phyloP scores from a whole-genome alignment of 768 basidiomycete genomes.

The Phylloporus sp. region DNA sequence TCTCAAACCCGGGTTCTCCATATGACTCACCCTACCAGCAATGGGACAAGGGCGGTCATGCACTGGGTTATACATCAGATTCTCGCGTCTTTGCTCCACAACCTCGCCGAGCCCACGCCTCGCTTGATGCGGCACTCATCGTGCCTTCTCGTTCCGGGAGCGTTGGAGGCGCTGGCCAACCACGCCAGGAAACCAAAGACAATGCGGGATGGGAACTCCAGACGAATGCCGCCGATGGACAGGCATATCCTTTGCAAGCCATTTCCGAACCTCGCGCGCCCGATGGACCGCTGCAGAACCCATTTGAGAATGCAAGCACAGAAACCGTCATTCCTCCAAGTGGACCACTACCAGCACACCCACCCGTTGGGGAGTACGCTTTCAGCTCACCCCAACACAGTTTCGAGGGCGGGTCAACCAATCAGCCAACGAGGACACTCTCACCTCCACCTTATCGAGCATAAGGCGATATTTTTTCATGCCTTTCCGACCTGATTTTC shows the following conservation, averaged over 20 bases:
- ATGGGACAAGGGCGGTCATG: conserved; percentile 49
- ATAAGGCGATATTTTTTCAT: neutral
- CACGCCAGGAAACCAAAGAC: conserved; percentile 29
- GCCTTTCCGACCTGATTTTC: neutral
- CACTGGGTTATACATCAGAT: conserved; percentile 44
- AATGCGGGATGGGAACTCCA: conserved; percentile 29
- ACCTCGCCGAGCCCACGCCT: conserved; percentile 31
- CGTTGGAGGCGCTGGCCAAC: conserved; percentile 1
- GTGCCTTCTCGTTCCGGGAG: conserved; percentile 13
- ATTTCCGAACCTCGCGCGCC: conserved; percentile 11
- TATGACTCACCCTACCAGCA: conserved; percentile 38
- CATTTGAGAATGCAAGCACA: conserved; percentile 19
- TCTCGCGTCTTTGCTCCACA: conserved; percentile 48
- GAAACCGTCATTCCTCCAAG: conserved; percentile 18
- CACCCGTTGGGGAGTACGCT: conserved; percentile 18
- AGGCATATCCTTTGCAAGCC: conserved; percentile 20
- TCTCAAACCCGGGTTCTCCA: conserved; percentile 27
- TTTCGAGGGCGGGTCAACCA: conserved; percentile 12
- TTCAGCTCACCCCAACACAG: conserved; percentile 24
- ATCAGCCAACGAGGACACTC: neutral
- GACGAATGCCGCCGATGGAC: conserved; percentile 24
- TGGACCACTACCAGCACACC: conserved; percentile 5
- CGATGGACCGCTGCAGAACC: conserved; percentile 19
- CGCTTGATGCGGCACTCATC: conserved; percentile 14
- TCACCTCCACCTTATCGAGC: conserved; percentile 21